Evolutionary conservation across 352 stramenopile species (phyloP), one percentile per base, ranked within the genome.

Genomic region (Phytophthora agathidicida): DNA sequence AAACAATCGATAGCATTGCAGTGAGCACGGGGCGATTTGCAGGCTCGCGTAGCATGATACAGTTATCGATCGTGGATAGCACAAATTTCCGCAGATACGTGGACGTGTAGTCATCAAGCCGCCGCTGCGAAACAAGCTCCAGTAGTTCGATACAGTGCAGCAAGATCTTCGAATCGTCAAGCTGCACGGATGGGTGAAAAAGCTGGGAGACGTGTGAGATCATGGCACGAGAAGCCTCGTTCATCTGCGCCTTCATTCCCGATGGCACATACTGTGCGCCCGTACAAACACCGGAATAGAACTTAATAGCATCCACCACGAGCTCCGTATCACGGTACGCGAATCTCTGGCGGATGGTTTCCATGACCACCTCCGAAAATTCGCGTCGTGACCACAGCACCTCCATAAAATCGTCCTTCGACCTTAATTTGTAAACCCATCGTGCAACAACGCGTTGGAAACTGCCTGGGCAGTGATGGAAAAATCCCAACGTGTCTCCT

Each of bases 1-100:
- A 50, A 32, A 94, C 82, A 31, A 93, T 75, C 7, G 86, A 89
- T 7, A 96, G 52, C 84, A 94, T 94, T 0, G 86, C 84, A 23
- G 68, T 85, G 0, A 96, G 61, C 7, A 94, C 83, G 0, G 71
- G 51, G 1, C 66, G 50, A 32, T 94, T 91, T 5, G 32, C 53
- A n/a, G 80, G 65, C 9, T 94, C 84, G 11, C 84, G 82, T n/a
- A 94, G 50, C 20, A 88, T 75, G 5, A 66, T 62, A 35, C 77
- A 92, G 51, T 94, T 94, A 56, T 94, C 84, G 24, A 94, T 77
- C 6, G 82, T 94, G 33, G 84, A 94, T 10, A 94, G 71, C 31
- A 94, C 84, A 63, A 94, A 94, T 58, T 96, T 96, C 23, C 86
- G 86, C 22, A 96, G 47, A 20, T 94, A 93, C 4, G 85, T 93